A percentile compares a stretch with the other conserved stretches of the same genome.
These are phyloP conservation scores for Sistotremastrum suecicum DNA, from an alignment of 768 basidiomycete genomes.

Conservation along the genomic window DNA sequence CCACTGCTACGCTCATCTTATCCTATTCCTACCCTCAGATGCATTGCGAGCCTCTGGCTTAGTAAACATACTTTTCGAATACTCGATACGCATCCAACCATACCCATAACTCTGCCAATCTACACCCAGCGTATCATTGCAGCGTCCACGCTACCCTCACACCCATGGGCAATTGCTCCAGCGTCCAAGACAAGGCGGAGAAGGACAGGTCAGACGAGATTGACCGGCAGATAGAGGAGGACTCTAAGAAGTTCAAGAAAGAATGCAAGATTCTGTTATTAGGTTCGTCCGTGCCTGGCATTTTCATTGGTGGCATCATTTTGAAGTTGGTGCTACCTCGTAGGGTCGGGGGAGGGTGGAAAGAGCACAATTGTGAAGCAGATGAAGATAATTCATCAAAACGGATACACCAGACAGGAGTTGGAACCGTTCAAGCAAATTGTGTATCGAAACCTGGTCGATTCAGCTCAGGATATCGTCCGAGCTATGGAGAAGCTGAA, in stretches of 20 bases:
- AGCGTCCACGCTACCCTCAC: neutral
- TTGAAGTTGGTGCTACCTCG: neutral
- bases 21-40: no score
- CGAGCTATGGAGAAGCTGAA: conserved; percentile 78
- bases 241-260: conserved; percentile 62
- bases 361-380: conserved; percentile 96
- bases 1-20: no score
- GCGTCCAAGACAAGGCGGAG: conserved; percentile 37
- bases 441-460: conserved; percentile 78
- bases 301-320: neutral
- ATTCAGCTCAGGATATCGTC: conserved; percentile 77
- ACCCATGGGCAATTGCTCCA: conserved; percentile 58
- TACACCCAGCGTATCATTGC: neutral
- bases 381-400: conserved; percentile 97
- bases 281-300: conserved; percentile 35
- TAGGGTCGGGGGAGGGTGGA: conserved; percentile 90
- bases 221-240: conserved; percentile 78
- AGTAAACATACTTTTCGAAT: no score
- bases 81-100: no score
- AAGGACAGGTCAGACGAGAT: conserved; percentile 58
- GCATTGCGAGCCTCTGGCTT: no score
- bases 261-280: conserved; percentile 89
- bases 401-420: conserved; percentile 72
- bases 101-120: no score
- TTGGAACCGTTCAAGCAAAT: conserved; percentile 61